Base-by-base conservation (phyloP, 2,329 filamentous ascomycete species). In the Arthrobotrys sphaeroides region DNA sequence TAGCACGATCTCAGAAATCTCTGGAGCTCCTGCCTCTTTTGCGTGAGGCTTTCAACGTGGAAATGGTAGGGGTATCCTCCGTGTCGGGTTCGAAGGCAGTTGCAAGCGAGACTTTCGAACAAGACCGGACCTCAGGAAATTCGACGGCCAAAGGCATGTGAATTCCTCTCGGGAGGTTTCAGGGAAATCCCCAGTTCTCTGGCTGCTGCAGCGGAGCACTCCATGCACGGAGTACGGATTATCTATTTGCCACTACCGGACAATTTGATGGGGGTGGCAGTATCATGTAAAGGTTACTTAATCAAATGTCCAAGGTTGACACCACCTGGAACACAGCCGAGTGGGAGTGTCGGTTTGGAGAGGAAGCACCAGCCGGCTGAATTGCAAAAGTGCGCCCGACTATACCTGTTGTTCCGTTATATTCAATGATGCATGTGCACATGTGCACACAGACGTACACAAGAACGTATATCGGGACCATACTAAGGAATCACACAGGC, bases 21-120 rank as follows among this genome's bases (percentile, higher is more conserved):
- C 42, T 74, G 62, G 70, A 74, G 70, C 70, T 74, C 70, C 64
- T 74, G 47, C 62, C 67, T 55, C 42, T 59, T 74, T 73, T 57
- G 62, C 43, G 20, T 55, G 70, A 74, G 55, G 70, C 62, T 74
- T 74, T 74, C 67, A 70, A 66, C 69, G 61, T 68, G 62, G 53
- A 62, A 55, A 62, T 62, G 69, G 70, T 62, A 67, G 62, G 70
- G 70, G 49, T 55, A 62, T 53, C 61, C 69, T 68, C 33, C 61
- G 20, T 62, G 43, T 51, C 55, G 62, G 61, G 36, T 64, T 68
- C 62, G 45, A 40, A 40, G 70, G 70, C 43, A 62, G 26, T 57
- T 74, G 20, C 62, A 67, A 57, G 70, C 70, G 70, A 68, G 36
- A 12, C 36, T 28, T 40, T 51, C 31, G 43, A 62, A 47, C 57